Evolutionary conservation across 345 rosid species (phyloP).

Genomic region (Lenwebbia sp.): DNA sequence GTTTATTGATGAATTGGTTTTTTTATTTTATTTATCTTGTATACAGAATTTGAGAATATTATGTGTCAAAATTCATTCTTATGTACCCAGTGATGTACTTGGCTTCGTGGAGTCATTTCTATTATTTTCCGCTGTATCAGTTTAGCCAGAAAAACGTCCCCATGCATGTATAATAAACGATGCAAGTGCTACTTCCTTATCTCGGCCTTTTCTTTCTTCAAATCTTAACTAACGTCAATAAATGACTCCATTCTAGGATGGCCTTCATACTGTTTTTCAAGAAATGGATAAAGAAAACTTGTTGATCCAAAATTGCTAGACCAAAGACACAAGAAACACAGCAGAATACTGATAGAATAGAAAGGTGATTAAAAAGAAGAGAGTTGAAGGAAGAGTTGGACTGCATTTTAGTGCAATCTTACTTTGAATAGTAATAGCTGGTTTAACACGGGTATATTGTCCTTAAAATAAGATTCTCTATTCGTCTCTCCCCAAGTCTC

Average conservation of each 20-base stretch:
- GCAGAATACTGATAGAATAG: background rate
- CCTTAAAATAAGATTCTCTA: background rate
- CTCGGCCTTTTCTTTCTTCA: background rate
- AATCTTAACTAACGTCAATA: background rate
- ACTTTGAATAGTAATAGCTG: background rate
- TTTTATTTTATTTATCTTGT: background rate
- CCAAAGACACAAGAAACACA: background rate
- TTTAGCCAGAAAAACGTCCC: background rate
- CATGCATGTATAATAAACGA: background rate
- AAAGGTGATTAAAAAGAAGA: background rate
- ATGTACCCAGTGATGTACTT: background rate
- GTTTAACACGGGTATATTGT: background rate
- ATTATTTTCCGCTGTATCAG: background rate
- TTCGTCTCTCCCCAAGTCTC: background rate
- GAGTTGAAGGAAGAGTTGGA: background rate
- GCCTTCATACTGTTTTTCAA: background rate
- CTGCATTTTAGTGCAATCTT: background rate
- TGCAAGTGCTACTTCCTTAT: background rate
- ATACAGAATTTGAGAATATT: background rate
- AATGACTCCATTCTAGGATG: background rate
- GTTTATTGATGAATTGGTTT: background rate
- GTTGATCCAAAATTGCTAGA: background rate
- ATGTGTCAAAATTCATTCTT: too few relatives aligned
- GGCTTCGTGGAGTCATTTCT: background rate
- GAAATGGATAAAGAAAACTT: background rate